A percentile compares a stretch with the other conserved stretches of the same genome.
Conservation (phyloP, 2,329 filamentous ascomycete genomes). For the Sclerotinia minor region DNA sequence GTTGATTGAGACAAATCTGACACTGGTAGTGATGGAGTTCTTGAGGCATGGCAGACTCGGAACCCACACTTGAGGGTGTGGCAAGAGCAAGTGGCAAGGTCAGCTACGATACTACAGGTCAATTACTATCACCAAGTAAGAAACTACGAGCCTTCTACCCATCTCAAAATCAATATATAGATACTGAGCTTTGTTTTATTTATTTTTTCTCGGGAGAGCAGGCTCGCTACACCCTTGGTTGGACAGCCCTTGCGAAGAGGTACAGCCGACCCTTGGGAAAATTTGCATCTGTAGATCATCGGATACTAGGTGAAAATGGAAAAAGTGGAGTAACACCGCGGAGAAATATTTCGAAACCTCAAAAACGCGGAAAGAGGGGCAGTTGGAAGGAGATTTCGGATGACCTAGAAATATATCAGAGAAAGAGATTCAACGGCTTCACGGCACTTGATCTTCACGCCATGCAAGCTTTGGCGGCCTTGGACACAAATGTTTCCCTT, state of each 20-base stretch:
- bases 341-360: background rate
- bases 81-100: background rate
- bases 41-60: too few species aligned
- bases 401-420: conserved; percentile 1
- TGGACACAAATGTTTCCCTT: background rate
- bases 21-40: too few species aligned
- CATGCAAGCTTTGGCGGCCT: background rate
- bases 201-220: background rate
- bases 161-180: background rate
- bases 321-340: conserved; percentile 12
- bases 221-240: background rate
- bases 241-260: background rate
- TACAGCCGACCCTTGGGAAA: conserved; percentile 7
- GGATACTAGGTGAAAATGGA: background rate
- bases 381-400: background rate
- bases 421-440: conserved; percentile 8
- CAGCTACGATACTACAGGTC: conserved; percentile 17
- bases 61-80: too few species aligned
- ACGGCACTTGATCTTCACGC: background rate
- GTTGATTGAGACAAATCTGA: too few species aligned
- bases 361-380: background rate
- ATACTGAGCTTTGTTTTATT: background rate
- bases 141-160: background rate
- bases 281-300: conserved; percentile 12
- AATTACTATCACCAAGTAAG: conserved; percentile 17